phyloP scores from a whole-genome alignment of 495 filamentous ascomycete genomes.

The Bacidia gigantensis region DNA sequence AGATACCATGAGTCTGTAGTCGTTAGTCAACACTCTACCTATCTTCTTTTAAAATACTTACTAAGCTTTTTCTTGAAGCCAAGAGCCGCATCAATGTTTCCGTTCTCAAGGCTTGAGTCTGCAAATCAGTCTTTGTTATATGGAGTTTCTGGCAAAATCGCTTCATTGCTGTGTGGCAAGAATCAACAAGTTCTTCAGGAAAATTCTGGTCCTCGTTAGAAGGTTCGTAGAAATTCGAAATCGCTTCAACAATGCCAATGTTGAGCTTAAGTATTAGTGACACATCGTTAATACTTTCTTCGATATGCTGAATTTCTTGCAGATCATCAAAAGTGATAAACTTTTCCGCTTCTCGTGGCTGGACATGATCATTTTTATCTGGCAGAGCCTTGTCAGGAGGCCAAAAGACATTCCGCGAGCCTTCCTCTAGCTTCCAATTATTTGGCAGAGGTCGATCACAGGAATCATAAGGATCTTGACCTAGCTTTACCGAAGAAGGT shows the following conservation, averaged over 20 bases:
- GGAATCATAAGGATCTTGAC: no score
- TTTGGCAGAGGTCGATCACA: no score
- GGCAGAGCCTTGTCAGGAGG: no score
- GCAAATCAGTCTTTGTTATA: slow-evolving; percentile 7
- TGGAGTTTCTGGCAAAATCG: slow-evolving; percentile 3
- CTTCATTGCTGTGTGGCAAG: not conserved
- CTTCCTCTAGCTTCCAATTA: no score
- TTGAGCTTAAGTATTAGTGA: slow-evolving; percentile 26
- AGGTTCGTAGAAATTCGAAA: slow-evolving; percentile 4
- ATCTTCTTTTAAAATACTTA: slow-evolving; percentile 1
- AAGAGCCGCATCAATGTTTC: slow-evolving; percentile 10
- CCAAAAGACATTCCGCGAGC: no score
- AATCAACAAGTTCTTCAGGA: not conserved
- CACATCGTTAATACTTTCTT: slow-evolving; percentile 27
- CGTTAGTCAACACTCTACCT: not conserved
- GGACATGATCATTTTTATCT: no score
- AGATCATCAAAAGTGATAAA: slow-evolving; percentile 22
- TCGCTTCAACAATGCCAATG: slow-evolving; percentile 22
- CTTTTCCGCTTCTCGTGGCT: not conserved
- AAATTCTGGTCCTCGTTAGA: not conserved
- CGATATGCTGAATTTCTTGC: slow-evolving; percentile 27
- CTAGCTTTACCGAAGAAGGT: no score
- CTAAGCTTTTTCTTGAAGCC: slow-evolving; percentile 13
- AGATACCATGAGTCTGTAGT: slow-evolving; percentile 8
- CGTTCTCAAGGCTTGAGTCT: slow-evolving; percentile 1